Conservation (phyloP, 179 eudicot species). For the Corrigiola litoralis region DNA sequence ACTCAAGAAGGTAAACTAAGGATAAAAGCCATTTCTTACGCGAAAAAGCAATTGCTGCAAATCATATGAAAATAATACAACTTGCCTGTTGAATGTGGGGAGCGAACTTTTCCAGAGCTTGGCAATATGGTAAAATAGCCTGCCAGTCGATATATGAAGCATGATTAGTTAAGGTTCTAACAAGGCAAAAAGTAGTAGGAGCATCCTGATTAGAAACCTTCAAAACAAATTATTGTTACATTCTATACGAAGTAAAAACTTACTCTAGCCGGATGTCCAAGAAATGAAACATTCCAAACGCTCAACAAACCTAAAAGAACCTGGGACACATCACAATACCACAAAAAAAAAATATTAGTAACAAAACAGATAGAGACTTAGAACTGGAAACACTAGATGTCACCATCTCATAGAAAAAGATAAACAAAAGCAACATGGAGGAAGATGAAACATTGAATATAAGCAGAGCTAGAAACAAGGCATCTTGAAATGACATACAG, state of each 20-base stretch:
- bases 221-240: neutral
- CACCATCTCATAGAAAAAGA: too few species aligned
- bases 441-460: too few species aligned
- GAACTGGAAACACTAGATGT: too few species aligned
- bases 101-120: constrained; percentile 94
- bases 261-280: constrained; percentile 96
- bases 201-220: neutral
- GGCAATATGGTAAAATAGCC: constrained; percentile 98
- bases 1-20: neutral
- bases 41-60: neutral
- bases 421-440: too few species aligned
- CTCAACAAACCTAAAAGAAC: constrained; percentile 96
- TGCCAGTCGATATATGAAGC: constrained; percentile 19
- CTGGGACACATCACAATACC: constrained; percentile 39
- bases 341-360: neutral
- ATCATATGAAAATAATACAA: neutral
- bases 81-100: constrained; percentile 98
- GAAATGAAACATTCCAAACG: constrained; percentile 94
- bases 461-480: too few species aligned
- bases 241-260: constrained; percentile 23
- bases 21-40: neutral
- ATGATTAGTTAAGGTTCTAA: constrained; percentile 1
- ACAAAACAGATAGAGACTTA: neutral
- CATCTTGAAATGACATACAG: neutral
- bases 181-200: neutral